Evolutionary conservation across 148 eudicot genomes (phyloP).

Genomic region (Camellia lanceoleosa): DNA sequence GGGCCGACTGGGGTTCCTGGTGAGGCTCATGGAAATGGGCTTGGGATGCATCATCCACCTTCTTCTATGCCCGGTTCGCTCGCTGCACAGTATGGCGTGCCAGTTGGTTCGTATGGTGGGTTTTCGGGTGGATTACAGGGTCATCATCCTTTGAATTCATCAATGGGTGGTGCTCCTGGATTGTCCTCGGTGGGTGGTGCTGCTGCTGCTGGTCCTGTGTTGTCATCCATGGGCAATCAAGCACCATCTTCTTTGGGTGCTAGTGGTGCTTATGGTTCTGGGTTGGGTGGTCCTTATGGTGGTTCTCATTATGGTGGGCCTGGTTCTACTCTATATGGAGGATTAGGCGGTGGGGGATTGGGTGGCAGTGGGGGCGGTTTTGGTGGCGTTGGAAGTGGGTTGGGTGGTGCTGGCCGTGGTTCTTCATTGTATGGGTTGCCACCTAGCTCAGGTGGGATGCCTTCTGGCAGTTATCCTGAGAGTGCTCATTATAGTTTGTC

Average conservation of each 20-base stretch:
- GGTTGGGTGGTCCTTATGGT: slow-evolving; percentile 42
- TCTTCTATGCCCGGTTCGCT: slow-evolving; percentile 10
- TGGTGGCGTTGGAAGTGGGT: slow-evolving; percentile 35
- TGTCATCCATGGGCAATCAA: slow-evolving; percentile 18
- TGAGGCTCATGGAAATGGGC: slow-evolving; percentile 19
- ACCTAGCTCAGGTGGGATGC: slow-evolving; percentile 36
- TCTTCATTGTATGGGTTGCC: slow-evolving; percentile 48
- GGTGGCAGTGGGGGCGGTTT: slow-evolving; percentile 26
- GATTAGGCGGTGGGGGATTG: slow-evolving; percentile 30
- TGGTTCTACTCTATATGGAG: slow-evolving; percentile 47
- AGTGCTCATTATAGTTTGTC: slow-evolving; percentile 53
- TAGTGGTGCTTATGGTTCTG: slow-evolving; percentile 53
- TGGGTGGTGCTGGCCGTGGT: slow-evolving; percentile 28
- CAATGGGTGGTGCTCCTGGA: slow-evolving; percentile 11
- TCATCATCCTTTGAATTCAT: slow-evolving; percentile 36
- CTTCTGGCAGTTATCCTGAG: slow-evolving; percentile 48
- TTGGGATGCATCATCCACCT: slow-evolving; percentile 26
- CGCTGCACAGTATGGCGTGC: slow-evolving; percentile 39
- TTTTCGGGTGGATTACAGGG: slow-evolving; percentile 41
- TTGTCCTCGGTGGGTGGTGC: slow-evolving; percentile 18
- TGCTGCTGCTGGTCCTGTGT: slow-evolving; percentile 25
- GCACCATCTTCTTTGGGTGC: slow-evolving; percentile 30
- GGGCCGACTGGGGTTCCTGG: slow-evolving; percentile 13
- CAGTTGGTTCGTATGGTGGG: slow-evolving; percentile 39
- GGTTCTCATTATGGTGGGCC: slow-evolving; percentile 53